Conservation (phyloP, 441 rosid genomes). For the Pelargonium citronellum region DNA sequence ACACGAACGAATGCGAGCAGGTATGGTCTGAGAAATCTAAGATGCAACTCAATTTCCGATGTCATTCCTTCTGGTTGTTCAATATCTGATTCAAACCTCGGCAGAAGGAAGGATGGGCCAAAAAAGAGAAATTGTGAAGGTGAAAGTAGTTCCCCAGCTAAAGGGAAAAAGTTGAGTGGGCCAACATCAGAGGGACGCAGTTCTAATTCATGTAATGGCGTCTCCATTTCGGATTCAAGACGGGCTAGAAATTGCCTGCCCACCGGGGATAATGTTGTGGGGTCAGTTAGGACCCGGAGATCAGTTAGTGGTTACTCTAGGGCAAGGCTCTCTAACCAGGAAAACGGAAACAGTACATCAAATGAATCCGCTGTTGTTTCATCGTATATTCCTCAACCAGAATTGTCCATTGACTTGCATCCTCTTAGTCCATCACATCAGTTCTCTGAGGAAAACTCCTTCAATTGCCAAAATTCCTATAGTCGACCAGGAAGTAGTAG, state of each 20-base stretch:
- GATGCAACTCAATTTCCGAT: conserved; percentile 53
- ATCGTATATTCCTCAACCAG: conserved; percentile 42
- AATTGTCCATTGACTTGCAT: conserved; percentile 35
- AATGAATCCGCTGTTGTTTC: conserved; percentile 29
- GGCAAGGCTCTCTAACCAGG: conserved; percentile 43
- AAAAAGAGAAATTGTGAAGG: conserved; percentile 49
- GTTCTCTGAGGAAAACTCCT: conserved; percentile 32
- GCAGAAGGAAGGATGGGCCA: conserved; percentile 32
- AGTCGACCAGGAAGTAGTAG: conserved; percentile 32
- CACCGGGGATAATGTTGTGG: conserved; percentile 35
- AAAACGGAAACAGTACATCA: conserved; percentile 36
- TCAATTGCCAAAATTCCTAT: conserved; percentile 25
- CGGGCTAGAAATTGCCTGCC: conserved; percentile 38
- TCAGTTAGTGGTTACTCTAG: conserved; percentile 32
- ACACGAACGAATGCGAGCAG: conserved; percentile 31
- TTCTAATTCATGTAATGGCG: conserved; percentile 37
- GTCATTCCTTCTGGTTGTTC: conserved; percentile 43
- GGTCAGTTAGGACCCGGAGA: conserved; percentile 53
- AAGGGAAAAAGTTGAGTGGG: conserved; percentile 50
- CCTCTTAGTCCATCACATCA: conserved; percentile 32
- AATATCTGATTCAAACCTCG: conserved; percentile 41
- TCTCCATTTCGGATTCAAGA: conserved; percentile 58
- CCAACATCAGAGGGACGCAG: conserved; percentile 36
- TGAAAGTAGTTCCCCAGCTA: conserved; percentile 57
- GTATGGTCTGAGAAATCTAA: conserved; percentile 47